A percentile compares a stretch with the other conserved stretches of the same genome.
phyloP scores from a whole-genome alignment of 345 rosid species.

The Rhizophora apiculata region DNA sequence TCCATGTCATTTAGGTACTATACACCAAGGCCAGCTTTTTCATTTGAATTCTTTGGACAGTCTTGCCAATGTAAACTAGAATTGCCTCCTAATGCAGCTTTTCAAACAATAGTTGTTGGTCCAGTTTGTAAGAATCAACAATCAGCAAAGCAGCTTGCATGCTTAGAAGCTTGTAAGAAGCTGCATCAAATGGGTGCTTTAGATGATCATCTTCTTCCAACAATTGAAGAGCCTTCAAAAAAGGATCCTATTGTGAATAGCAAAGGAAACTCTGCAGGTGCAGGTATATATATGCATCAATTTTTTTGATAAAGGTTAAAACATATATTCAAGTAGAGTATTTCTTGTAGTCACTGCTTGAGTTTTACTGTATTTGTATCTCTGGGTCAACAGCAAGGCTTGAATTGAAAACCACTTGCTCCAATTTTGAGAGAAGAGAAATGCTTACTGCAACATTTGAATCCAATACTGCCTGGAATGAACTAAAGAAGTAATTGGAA shows the following conservation, averaged over 20 bases:
- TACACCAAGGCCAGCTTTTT: constrained; percentile 47
- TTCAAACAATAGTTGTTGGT: constrained; percentile 52
- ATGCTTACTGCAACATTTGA: not conserved
- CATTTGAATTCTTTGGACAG: constrained; percentile 28
- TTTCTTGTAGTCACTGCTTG: too few species aligned
- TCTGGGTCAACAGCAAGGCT: not conserved
- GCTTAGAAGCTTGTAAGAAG: constrained; percentile 73
- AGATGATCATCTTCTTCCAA: constrained; percentile 51
- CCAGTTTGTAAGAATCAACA: constrained; percentile 47
- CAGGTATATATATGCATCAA: constrained; percentile 38
- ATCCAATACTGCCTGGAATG: not conserved
- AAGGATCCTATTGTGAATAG: constrained; percentile 24
- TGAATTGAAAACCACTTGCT: not conserved
- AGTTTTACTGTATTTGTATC: too few species aligned
- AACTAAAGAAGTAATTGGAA: constrained; percentile 4
- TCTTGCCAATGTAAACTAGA: constrained; percentile 41
- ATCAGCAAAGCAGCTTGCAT: constrained; percentile 55
- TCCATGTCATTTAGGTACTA: constrained; percentile 38
- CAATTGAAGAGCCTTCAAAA: constrained; percentile 30
- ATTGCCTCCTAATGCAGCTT: constrained; percentile 53
- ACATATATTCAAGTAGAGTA: not conserved
- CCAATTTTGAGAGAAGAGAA: not conserved
- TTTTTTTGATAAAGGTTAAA: not conserved
- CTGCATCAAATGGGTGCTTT: constrained; percentile 56
- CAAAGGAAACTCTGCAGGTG: constrained; percentile 48